These are phyloP conservation scores for Saccharomyces hybrid DNA, from an alignment of 1,139 yeast genomes.

Conservation along the genomic window DNA sequence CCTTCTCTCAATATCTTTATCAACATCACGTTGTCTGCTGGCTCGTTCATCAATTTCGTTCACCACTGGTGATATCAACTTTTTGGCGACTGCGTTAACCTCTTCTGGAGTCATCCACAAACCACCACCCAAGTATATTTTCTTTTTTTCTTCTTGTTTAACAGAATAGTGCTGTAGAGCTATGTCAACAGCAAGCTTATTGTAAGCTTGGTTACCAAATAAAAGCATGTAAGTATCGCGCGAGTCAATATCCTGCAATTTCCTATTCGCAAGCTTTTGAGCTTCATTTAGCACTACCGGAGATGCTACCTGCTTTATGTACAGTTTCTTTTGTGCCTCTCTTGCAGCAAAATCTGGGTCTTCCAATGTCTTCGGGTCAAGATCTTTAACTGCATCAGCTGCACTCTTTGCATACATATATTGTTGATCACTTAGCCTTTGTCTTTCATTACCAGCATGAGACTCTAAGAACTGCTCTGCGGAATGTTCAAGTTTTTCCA, in stretches of 20 bases:
- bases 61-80: conserved; percentile 79
- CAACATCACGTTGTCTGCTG: conserved; percentile 59
- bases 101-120: conserved; percentile 67
- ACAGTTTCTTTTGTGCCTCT: conserved; percentile 13
- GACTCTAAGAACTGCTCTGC: conserved; percentile 11
- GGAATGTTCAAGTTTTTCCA: not conserved
- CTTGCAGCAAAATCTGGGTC: conserved; percentile 9
- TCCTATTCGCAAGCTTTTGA: conserved; percentile 46
- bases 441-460: not conserved
- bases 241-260: conserved; percentile 39
- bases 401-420: conserved; percentile 37
- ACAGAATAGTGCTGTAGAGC: conserved; percentile 36
- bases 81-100: conserved; percentile 72
- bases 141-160: conserved; percentile 36
- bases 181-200: conserved; percentile 45
- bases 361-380: conserved; percentile 16
- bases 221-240: conserved; percentile 32
- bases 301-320: conserved; percentile 25
- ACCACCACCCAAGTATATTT: conserved; percentile 81
- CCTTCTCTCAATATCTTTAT: conserved; percentile 49
- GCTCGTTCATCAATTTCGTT: conserved; percentile 68
- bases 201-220: conserved; percentile 33
- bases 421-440: not conserved
- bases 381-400: conserved; percentile 40
- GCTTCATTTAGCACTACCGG: conserved; percentile 56